Percentiles rank a stretch among this genome's conserved stretches.
These are phyloP conservation scores for Pascua guehoae DNA, from an alignment of 1,284 basidiomycete species.

Conservation along the genomic window DNA sequence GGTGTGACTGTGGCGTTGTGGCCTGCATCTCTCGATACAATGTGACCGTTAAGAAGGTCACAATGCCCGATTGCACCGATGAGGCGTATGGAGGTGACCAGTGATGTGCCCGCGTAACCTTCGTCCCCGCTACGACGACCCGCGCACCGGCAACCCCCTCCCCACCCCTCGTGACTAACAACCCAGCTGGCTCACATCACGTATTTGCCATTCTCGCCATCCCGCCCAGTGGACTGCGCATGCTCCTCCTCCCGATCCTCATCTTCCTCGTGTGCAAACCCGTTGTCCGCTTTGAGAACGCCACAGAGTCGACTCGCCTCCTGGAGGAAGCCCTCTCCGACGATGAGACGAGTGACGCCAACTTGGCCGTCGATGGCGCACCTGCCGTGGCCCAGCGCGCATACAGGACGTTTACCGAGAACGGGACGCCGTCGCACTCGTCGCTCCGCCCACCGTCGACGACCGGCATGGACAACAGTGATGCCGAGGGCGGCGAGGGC, in stretches of 20 bases:
- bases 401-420: too few relatives aligned
- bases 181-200: constrained; percentile 19
- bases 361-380: background rate
- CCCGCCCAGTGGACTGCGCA: constrained; percentile 29
- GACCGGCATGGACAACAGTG: too few relatives aligned
- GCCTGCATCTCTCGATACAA: too few relatives aligned
- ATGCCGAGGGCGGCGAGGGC: too few relatives aligned
- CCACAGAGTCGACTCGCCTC: constrained; percentile 34
- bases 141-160: background rate
- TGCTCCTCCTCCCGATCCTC: constrained; percentile 34
- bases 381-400: too few relatives aligned
- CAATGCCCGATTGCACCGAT: too few relatives aligned
- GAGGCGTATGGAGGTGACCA: too few relatives aligned
- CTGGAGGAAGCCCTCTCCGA: constrained; percentile 11
- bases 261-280: constrained; percentile 31
- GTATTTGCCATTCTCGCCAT: constrained; percentile 36
- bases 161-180: background rate
- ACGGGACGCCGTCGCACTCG: too few relatives aligned
- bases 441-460: too few relatives aligned
- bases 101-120: too few relatives aligned
- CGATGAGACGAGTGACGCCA: background rate
- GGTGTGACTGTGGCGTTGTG: too few relatives aligned
- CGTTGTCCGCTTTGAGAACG: constrained; percentile 32
- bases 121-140: too few relatives aligned
- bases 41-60: background rate